Base-by-base conservation (phyloP, 2,329 filamentous ascomycete species). In the Neoscytalidium dimidiatum region DNA sequence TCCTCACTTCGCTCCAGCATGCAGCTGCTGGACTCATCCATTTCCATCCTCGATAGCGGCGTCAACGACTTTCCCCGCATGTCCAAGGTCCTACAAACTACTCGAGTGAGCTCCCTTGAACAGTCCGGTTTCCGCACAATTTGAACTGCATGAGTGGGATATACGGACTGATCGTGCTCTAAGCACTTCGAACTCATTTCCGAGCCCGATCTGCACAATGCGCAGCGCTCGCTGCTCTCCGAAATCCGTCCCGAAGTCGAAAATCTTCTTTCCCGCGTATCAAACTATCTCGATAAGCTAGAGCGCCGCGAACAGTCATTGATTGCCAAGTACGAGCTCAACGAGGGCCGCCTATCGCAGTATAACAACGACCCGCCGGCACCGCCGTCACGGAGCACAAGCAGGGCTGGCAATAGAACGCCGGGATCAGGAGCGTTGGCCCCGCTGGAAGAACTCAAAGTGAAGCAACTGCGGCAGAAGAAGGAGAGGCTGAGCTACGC, bases 151-250 rank as follows among this genome's bases (percentile, higher is more conserved):
- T 17, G 13, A 17, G 19, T 21, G 31, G 11, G 31, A 33, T 33
- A 38, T n/a, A 8, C n/a, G 3, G 8, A 23, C 43, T 65, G 13
- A 61, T 31, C 8, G 4, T 44, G 26, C 14, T 9, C 26, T 4
- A 71, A 96, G 90, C 94, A 97, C 80, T 97, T 96, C 79, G 94
- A 97, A 77, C 88, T 97, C 46, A 91, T 97, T 70, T 92, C 93
- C 17, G 92, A 96, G 75, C 87, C 90, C 13, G 91, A 91, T 60
- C 87, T 97, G 49, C 88, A 89, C 67, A 86, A 90, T 68, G 94
- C 94, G 33, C 94, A 97, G 78, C 84, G 91, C 69, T 89, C 92
- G 4, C 87, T 97, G 19, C 90, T 93, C 71, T 91, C 92, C 72
- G 93, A 96, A 75, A 95, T 97, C 70, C 89, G 90, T n/a, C 94